Evolutionary conservation across 106 monocot species (phyloP), one percentile per base, ranked within the genome.

Genomic region (Cymbidium sinense): DNA sequence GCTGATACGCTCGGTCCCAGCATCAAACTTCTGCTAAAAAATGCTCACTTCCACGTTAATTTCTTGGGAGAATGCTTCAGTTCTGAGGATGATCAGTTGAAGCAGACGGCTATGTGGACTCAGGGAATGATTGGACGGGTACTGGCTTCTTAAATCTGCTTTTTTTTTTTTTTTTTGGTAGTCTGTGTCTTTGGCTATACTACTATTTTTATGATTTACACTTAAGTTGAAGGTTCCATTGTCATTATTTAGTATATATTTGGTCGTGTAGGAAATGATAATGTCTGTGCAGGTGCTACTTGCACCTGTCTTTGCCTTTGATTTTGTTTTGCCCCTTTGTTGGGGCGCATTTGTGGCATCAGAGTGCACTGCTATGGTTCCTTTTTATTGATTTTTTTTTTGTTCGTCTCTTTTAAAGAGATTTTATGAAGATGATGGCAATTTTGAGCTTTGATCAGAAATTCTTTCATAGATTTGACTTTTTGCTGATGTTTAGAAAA

Each of bases 1-100:
- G 89, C 89, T 12, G 89, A 89, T 73, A 75, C 89, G 1, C 81
- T 89, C 25, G 89, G 89, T 0, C 75, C 81, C 35, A 81, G 81
- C 43, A 70, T 76, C 12, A 84, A 75, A 36, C 25, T 64, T 19
- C 43, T 89, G 37, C 78, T 89, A 18, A 85, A 77, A 27, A 78
- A 81, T 35, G 34, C 72, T 27, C 77, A 81, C 31, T 89, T 84
- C 51, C 80, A 81, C 25, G 34, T 76, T 7, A 70, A 81, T 17
- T 81, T 89, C 41, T 73, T 89, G 52, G 83, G 79, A 5, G 89
- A 89, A 73, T 89, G 89, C 36, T 83, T 89, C 27, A 64, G 35
- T 55, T 89, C 89, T 25, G 81, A 86, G 17, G 86, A 89, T 58
- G 83, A 83, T 2, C 70, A 77, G 41, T 65, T 89, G 62, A 86